Percentiles rank a stretch among this genome's conserved stretches.
These are phyloP conservation scores for Russula ochroleuca DNA, from an alignment of 768 basidiomycete species.

Conservation along the genomic window DNA sequence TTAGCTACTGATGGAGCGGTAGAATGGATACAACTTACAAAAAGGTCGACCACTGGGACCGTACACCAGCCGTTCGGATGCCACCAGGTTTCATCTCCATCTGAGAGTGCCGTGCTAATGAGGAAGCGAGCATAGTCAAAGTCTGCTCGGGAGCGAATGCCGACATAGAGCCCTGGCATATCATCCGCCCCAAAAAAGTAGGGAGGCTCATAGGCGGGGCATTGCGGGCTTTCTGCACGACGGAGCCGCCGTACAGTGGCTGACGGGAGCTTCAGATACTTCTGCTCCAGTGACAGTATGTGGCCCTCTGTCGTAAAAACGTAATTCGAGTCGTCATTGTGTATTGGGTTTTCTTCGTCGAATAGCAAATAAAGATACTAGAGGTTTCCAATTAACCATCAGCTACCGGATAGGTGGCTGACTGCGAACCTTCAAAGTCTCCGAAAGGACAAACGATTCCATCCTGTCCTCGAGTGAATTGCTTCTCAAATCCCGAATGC, in stretches of 20 bases:
- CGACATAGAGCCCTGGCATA: conserved; percentile 52
- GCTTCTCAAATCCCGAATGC: conserved; percentile 72
- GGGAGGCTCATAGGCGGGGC: conserved; percentile 61
- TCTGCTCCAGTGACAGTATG: conserved; percentile 59
- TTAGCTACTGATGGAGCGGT: not conserved
- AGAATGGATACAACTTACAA: conserved; percentile 45
- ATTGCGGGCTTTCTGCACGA: conserved; percentile 62
- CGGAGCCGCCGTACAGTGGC: conserved; percentile 56
- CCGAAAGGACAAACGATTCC: conserved; percentile 95
- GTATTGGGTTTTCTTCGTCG: conserved; percentile 74
- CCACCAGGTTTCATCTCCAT: conserved; percentile 56
- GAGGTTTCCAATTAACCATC: not conserved
- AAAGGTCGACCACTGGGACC: conserved; percentile 58
- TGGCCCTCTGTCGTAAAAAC: conserved; percentile 98
- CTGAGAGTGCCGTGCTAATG: conserved; percentile 49
- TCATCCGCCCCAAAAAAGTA: conserved; percentile 33
- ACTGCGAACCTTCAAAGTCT: conserved; percentile 75
- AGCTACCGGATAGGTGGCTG: not conserved
- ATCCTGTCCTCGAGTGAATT: conserved; percentile 87
- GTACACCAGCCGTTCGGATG: conserved; percentile 72
- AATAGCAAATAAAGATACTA: conserved; percentile 93
- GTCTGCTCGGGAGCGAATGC: conserved; percentile 70
- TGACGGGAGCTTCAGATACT: conserved; percentile 55
- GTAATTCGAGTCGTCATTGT: conserved; percentile 75
- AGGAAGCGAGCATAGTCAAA: conserved; percentile 76